Conservation (phyloP, 768 basidiomycete species). For the Naganishia kalamii region DNA sequence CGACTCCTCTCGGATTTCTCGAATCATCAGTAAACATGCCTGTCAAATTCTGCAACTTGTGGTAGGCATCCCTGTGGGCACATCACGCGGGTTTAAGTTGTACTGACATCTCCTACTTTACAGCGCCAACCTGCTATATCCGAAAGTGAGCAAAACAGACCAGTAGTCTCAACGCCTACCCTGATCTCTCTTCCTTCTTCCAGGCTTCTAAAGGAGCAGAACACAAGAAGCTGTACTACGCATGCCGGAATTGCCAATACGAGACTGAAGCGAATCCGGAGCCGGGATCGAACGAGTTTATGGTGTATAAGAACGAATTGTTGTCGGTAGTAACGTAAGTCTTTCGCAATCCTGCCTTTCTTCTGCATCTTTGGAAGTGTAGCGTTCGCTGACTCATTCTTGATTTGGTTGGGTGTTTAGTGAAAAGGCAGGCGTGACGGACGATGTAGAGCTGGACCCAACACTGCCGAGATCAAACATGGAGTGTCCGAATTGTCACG, state of each 20-base stretch:
- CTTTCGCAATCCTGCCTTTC: background rate
- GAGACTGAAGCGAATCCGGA: slow-evolving; percentile 5
- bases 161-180: background rate
- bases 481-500: slow-evolving; percentile 70
- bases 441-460: slow-evolving; percentile 78
- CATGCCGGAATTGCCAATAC: slow-evolving; percentile 23
- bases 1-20: too few species aligned
- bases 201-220: background rate
- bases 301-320: slow-evolving; percentile 85
- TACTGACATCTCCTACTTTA: background rate
- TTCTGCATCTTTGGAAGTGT: background rate
- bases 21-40: slow-evolving; percentile 13
- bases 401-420: slow-evolving; percentile 49
- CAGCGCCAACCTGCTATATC: slow-evolving; percentile 19
- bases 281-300: slow-evolving; percentile 13
- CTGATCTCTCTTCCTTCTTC: background rate
- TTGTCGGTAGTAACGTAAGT: slow-evolving; percentile 83
- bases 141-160: background rate
- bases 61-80: background rate
- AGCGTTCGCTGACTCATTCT: background rate
- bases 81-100: background rate
- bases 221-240: slow-evolving; percentile 16
- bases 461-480: slow-evolving; percentile 87
- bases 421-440: slow-evolving; percentile 87
- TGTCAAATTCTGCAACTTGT: slow-evolving; percentile 21